Base-by-base conservation (phyloP, 2,329 filamentous ascomycete genomes). In the Fusarium sarcochroum region DNA sequence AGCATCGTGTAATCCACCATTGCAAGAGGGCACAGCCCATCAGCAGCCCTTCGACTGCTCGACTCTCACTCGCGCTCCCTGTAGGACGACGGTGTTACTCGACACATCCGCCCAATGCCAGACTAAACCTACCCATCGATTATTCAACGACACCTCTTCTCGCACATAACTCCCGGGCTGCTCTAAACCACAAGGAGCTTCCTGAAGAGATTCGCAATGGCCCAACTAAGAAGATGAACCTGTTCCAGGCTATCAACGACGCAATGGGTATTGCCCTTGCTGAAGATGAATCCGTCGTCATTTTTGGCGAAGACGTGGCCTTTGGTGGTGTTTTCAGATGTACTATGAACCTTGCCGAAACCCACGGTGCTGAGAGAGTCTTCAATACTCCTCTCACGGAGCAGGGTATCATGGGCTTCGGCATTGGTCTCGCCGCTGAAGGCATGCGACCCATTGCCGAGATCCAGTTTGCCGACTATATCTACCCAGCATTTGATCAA, bases 241-340 rank as follows among this genome's bases (percentile, higher is more conserved):
- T 98, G 37, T 98, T 96, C 82, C 93, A 97, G 78, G 91, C 96
- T 50, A 90, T 99, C 83, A 98, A 98, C 78, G 90, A 95, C 69
- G 94, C 95, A 13, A 85, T 99, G 21, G 88, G 92, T 21, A 92
- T 91, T 61, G 93, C 95, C 23, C 86, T 99, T 27, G 88, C 91
- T 17, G 88, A 91, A 35, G 94, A 98, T 73, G 93, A 97, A 68
- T 90, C 91, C 18, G 93, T 97, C 21, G 83, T 98, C 58, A 86
- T 99, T 11, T 99, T 99, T 75, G 96, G 96, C 41, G 96, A 99
- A 80, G 96, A 99, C 77, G 94, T 99, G 9, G 93, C 96, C 15
- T 99, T 99, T 69, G 96, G 96, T 41, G 96, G 96, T 54, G 96
- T 99, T 17, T 99, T 99, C 76, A 88, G 96, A 58, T 98, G 94